A percentile compares a stretch with the other conserved stretches of the same genome.
These are phyloP conservation scores for Colletotrichum liriopes DNA, from an alignment of 2,329 filamentous ascomycete species.

Conservation along the genomic window DNA sequence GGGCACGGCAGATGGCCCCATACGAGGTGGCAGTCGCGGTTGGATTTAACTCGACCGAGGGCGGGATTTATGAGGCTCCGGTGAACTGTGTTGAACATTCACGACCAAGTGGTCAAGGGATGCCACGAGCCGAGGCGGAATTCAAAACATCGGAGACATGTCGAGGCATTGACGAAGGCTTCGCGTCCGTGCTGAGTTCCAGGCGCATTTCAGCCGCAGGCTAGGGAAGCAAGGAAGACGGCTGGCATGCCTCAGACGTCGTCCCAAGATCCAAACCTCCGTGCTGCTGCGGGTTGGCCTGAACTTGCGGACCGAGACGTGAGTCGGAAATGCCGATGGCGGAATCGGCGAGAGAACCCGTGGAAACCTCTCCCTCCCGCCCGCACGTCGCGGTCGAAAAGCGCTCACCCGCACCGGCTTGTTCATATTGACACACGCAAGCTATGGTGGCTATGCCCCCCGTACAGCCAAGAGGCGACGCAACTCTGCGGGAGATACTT, in stretches of 20 bases:
- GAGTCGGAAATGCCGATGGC: not conserved
- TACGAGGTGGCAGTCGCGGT: not conserved
- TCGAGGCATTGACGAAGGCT: constrained; percentile 14
- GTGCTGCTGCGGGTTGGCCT: not conserved
- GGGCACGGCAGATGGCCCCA: too few species aligned
- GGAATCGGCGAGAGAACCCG: not conserved
- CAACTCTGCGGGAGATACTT: not conserved
- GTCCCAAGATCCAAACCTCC: constrained; percentile 13
- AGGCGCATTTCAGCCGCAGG: constrained; percentile 36
- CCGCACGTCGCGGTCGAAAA: not conserved
- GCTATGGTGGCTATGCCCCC: constrained; percentile 38
- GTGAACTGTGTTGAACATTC: not conserved
- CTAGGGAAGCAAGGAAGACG: constrained; percentile 16
- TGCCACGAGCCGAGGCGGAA: not conserved
- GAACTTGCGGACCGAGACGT: not conserved
- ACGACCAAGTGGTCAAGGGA: not conserved
- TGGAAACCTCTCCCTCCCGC: not conserved
- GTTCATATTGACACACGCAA: constrained; percentile 37
- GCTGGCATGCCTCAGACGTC: constrained; percentile 27
- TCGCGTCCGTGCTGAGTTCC: constrained; percentile 25
- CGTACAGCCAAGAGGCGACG: constrained; percentile 30
- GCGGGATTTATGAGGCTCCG: not conserved
- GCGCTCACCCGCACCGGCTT: not conserved
- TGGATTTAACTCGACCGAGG: too few species aligned
- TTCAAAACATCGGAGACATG: constrained; percentile 7